These are phyloP conservation scores for Diplocarpon mali DNA, from an alignment of 2,329 filamentous ascomycete genomes.

Conservation along the genomic window DNA sequence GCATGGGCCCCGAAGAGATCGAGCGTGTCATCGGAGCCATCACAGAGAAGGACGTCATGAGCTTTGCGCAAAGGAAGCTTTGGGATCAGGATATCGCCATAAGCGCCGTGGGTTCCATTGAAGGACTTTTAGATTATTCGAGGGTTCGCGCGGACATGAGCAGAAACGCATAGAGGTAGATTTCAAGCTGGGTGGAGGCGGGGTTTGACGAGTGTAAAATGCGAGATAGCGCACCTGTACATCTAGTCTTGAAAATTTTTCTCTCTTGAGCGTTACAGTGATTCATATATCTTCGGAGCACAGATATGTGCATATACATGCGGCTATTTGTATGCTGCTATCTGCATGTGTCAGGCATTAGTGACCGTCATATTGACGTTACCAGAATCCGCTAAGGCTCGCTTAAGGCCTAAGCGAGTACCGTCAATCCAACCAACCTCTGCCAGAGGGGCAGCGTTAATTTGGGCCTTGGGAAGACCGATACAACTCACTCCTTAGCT, in stretches of 20 bases:
- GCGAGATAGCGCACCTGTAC: constrained; percentile 22
- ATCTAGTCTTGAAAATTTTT: constrained; percentile 25
- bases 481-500: too few species aligned
- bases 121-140: constrained; percentile 69
- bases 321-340: too few species aligned
- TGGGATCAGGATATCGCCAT: constrained; percentile 97
- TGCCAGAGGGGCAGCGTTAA: too few species aligned
- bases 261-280: not conserved
- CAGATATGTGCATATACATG: too few species aligned
- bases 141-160: constrained; percentile 74
- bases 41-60: constrained; percentile 93
- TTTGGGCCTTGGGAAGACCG: too few species aligned
- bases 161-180: constrained; percentile 45
- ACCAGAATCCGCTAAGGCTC: too few species aligned
- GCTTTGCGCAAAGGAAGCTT: constrained; percentile 85
- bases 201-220: constrained; percentile 27
- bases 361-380: too few species aligned
- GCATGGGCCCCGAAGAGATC: constrained; percentile 85
- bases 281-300: not conserved
- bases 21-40: constrained; percentile 83
- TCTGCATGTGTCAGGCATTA: too few species aligned
- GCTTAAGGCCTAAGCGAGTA: too few species aligned
- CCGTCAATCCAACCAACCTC: too few species aligned
- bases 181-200: constrained; percentile 6
- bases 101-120: constrained; percentile 84